Percentiles rank a stretch among this genome's conserved stretches.
phyloP scores from a whole-genome alignment of 2,329 filamentous ascomycete species.

The Aspergillus sclerotialis region DNA sequence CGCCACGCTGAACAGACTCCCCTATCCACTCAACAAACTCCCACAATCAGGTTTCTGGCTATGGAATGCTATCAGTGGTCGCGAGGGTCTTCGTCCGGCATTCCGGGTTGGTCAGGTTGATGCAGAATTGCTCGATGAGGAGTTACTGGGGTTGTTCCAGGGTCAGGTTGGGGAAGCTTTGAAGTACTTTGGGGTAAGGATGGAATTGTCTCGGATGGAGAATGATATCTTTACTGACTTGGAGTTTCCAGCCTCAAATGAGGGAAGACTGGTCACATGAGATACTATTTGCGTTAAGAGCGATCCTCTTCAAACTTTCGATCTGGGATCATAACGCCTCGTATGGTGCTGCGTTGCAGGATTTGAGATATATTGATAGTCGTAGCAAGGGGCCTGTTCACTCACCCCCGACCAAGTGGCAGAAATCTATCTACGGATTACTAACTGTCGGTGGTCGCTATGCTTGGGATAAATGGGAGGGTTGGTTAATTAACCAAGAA shows the following conservation, averaged over 20 bases:
- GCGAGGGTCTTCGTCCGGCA: conserved; percentile 72
- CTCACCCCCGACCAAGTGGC: conserved; percentile 66
- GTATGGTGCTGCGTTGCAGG: conserved; percentile 89
- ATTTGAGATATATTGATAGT: conserved; percentile 82
- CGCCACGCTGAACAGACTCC: conserved; percentile 51
- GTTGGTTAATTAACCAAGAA: conserved; percentile 70
- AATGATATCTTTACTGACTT: conserved; percentile 5
- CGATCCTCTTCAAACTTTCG: conserved; percentile 84
- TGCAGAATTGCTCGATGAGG: conserved; percentile 88
- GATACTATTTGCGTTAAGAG: conserved; percentile 69
- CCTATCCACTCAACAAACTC: conserved; percentile 56
- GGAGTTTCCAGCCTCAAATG: conserved; percentile 47
- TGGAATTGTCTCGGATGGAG: too few relatives aligned
- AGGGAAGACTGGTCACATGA: conserved; percentile 84
- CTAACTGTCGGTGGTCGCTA: conserved; percentile 84
- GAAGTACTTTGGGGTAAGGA: conserved; percentile 69
- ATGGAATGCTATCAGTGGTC: conserved; percentile 66
- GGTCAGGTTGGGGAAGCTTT: conserved; percentile 80
- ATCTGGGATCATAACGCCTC: conserved; percentile 96
- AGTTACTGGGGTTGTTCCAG: conserved; percentile 77
- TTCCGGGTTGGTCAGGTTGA: conserved; percentile 96
- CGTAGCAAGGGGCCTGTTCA: conserved; percentile 57
- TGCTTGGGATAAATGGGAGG: conserved; percentile 86
- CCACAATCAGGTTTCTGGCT: conserved; percentile 36
- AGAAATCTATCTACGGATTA: conserved; percentile 78